Base-by-base conservation (phyloP, 331 rosid species). In the Pyracantha coccinea region DNA sequence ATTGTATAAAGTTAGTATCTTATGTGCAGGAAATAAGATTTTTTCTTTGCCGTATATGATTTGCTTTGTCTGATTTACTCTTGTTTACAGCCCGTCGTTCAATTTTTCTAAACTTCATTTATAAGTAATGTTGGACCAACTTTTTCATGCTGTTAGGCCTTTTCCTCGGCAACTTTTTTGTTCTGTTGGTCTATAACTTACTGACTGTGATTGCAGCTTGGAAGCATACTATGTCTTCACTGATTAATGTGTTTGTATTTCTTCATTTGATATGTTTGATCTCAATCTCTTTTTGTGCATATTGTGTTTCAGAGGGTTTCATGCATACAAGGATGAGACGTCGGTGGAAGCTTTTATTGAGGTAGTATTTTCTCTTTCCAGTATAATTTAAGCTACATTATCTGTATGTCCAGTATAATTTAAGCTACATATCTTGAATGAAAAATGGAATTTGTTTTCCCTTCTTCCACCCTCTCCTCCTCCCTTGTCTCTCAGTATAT, bases 251-350 rank as follows among this genome's bases (percentile, higher is more conserved):
- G 44, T 35, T 1, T 35, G 13, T 9, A 35, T 8, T 35, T 35
- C 44, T 35, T 35, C 44, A 35, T 35, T 27, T 23, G 24, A 25
- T 69, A 53, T 59, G 38, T 58, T 62, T 66, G 29, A 77, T 74
- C 65, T 45, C 24, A 41, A 75, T 61, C 29, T 68, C 19, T 35
- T 33, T 80, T 20, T 20, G 32, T 72, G 50, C 77, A 20, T 45
- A 69, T 81, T 74, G 98, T 93, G 98, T 74, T 35, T 93, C 98
- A 0, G 98, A 93, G 84, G 97, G 98, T 67, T 93, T 93, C 84
- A 93, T 93, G 98, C 98, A 93, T 87, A 88, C 98, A 27, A 79
- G 98, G 84, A 93, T 93, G 98, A 86, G 98, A 24, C 94, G 98
- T 57, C 92, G 98, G 98, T 93, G 83, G 98, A 93, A 78, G 82